Percentiles rank a stretch among this genome's conserved stretches.
These are phyloP conservation scores for Fomitopsis betulina DNA, from an alignment of 1,284 basidiomycete species.

Conservation along the genomic window DNA sequence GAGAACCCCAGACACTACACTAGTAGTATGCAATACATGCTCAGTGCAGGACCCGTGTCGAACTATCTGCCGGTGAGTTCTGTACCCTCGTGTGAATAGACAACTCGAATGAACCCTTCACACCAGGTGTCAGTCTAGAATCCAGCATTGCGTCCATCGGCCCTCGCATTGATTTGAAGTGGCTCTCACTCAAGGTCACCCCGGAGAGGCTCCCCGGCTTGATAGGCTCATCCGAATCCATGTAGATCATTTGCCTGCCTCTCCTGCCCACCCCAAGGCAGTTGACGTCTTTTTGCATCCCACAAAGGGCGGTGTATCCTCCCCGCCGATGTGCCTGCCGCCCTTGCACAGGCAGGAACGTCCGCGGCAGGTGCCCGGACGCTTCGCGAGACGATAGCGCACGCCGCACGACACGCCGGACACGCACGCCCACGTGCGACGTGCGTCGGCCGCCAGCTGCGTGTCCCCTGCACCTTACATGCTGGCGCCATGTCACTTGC, in stretches of 20 bases:
- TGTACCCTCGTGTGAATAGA: too few species aligned
- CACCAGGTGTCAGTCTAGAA: not conserved
- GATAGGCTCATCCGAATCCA: not conserved
- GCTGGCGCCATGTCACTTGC: not conserved
- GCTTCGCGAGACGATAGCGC: not conserved
- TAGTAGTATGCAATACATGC: too few species aligned
- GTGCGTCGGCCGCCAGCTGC: not conserved
- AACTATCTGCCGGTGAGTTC: too few species aligned
- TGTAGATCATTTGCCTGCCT: not conserved
- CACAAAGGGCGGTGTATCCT: not conserved
- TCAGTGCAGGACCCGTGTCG: too few species aligned
- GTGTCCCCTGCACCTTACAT: not conserved
- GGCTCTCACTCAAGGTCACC: not conserved
- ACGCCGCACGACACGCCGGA: not conserved
- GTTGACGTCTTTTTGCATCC: not conserved
- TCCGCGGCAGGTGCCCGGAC: not conserved
- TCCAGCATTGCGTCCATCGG: too few species aligned
- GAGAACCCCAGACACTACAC: too few species aligned
- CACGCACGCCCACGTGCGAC: not conserved
- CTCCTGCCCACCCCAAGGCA: not conserved
- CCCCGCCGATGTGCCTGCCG: not conserved
- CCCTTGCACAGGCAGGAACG: not conserved
- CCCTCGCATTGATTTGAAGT: not conserved
- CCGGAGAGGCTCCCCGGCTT: not conserved
- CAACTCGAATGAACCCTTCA: not conserved